phyloP scores from a whole-genome alignment of 2,329 filamentous ascomycete species.

The Tympanopsis confertula region DNA sequence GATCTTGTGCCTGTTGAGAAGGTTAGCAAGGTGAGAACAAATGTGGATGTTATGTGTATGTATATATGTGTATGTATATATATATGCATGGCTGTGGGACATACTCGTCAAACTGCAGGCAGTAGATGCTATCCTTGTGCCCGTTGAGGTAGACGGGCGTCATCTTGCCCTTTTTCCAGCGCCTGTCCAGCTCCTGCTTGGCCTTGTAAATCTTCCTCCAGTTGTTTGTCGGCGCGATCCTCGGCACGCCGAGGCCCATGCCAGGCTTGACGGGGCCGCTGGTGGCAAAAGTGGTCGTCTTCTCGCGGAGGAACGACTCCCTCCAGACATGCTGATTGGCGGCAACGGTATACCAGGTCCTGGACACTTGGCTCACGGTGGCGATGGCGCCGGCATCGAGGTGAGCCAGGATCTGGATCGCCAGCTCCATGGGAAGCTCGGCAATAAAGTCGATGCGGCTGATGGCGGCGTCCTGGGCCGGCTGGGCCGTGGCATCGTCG shows the following conservation, averaged over 20 bases:
- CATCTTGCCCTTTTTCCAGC: conserved; percentile 71
- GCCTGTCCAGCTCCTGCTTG: conserved; percentile 61
- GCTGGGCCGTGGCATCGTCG: conserved; percentile 20
- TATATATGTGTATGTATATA: too few species aligned
- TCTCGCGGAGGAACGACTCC: conserved; percentile 50
- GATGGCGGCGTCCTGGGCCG: conserved; percentile 26
- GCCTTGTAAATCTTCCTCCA: conserved; percentile 81
- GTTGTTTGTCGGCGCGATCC: conserved; percentile 49
- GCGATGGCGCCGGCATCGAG: conserved; percentile 40
- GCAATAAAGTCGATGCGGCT: conserved; percentile 46
- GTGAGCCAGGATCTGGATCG: conserved; percentile 43
- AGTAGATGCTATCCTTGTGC: conserved; percentile 93
- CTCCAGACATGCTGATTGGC: conserved; percentile 50
- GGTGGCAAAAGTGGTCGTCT: conserved; percentile 47
- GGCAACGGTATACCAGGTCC: conserved; percentile 32
- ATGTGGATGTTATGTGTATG: not conserved
- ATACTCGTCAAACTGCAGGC: conserved; percentile 92
- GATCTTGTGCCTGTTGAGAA: conserved; percentile 62
- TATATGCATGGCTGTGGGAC: conserved; percentile 23
- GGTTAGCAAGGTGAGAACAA: not conserved
- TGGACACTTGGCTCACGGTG: conserved; percentile 36
- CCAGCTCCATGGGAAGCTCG: conserved; percentile 42
- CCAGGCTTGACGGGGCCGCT: conserved; percentile 38
- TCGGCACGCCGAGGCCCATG: conserved; percentile 43
- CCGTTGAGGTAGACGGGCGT: conserved; percentile 82